Evolutionary conservation across 176 grass and related monocot genomes (phyloP), one percentile per base, ranked within the genome.

Genomic region (Pharus latifolius): DNA sequence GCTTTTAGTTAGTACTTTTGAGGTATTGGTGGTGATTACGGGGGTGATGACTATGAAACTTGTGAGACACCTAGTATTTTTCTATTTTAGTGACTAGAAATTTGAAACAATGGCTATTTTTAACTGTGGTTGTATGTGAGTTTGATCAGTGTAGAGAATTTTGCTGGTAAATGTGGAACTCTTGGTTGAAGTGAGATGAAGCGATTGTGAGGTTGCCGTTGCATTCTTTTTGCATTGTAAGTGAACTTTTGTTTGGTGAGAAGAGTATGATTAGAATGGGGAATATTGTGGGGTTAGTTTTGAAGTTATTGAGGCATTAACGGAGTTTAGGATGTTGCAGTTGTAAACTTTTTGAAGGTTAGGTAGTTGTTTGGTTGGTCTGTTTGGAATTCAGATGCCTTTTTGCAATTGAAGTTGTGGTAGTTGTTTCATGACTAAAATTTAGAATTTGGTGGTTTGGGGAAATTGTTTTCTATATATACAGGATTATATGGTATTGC

Each of bases 361-460:
- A 65, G 76, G 76, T 74, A 49, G 63, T 53, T 70, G 48, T 80
- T 70, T 85, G 70, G 63, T 85, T 75, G 65, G 69, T 46, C 7
- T 38, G 69, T 63, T 84, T 70, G 56, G 64, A 70, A 58, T 57
- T 85, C 10, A 56, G 29, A 22, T 76, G 12, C 20, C 22, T 76
- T 79, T 75, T 57, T n/a, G 24, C 18, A 54, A 11, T 18, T 59
- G 30, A 59, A 85, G 60, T 34, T 58, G 11, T 65, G 57, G 30
- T 55, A 48, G 37, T 29, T 79, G 33, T 35, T 74, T 45, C 49
- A 79, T 61, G 52, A 45, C 37, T 77, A 61, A 45, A 83, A 13
- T 22, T 38, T 38, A 32, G 30, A 33, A 32, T 31, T 38, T 33
- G 56, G 6, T 43, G 59, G 20, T 29, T 61, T 64, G 28, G n/a